Percentiles rank a stretch among this genome's conserved stretches.
These are phyloP conservation scores for Vararia minispora DNA, from an alignment of 768 basidiomycete species.

Conservation along the genomic window DNA sequence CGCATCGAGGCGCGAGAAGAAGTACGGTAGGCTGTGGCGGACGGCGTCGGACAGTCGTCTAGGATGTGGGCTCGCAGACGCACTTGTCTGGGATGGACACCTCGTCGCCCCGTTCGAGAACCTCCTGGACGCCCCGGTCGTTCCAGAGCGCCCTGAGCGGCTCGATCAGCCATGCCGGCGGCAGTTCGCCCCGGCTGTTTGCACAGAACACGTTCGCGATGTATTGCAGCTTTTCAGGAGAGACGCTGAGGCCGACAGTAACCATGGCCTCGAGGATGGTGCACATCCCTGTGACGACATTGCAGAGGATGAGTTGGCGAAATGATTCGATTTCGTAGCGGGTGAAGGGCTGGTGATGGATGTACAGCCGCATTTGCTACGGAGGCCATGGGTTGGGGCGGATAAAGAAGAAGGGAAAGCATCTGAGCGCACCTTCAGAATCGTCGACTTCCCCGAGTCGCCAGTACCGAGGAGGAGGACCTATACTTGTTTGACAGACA, in stretches of 20 bases:
- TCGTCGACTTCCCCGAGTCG: conserved; percentile 31
- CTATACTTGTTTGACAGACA: too few relatives aligned
- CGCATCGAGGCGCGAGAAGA: conserved; percentile 25
- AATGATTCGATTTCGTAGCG: conserved; percentile 31
- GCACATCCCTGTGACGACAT: conserved; percentile 32
- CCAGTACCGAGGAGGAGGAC: conserved; percentile 29
- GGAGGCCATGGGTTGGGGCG: too few relatives aligned
- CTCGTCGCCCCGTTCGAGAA: conserved; percentile 30
- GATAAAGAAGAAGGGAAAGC: too few relatives aligned
- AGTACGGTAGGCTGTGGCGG: conserved; percentile 13
- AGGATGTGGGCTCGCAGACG: conserved; percentile 4
- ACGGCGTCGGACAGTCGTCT: neutral
- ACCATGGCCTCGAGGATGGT: conserved; percentile 29
- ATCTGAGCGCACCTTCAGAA: too few relatives aligned
- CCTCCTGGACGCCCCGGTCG: too few relatives aligned
- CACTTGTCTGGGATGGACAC: conserved; percentile 30
- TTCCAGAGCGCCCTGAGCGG: too few relatives aligned
- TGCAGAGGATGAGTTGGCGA: conserved; percentile 35
- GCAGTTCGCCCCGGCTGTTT: conserved; percentile 23
- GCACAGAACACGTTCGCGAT: conserved; percentile 22
- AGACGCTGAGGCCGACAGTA: conserved; percentile 25
- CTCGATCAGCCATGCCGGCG: conserved; percentile 29
- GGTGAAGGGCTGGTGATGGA: conserved; percentile 32
- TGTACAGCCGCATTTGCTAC: conserved; percentile 39
- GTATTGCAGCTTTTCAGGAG: conserved; percentile 22